These are phyloP conservation scores for Xylariaceae sp. DNA, from an alignment of 2,329 filamentous ascomycete genomes.

Conservation along the genomic window DNA sequence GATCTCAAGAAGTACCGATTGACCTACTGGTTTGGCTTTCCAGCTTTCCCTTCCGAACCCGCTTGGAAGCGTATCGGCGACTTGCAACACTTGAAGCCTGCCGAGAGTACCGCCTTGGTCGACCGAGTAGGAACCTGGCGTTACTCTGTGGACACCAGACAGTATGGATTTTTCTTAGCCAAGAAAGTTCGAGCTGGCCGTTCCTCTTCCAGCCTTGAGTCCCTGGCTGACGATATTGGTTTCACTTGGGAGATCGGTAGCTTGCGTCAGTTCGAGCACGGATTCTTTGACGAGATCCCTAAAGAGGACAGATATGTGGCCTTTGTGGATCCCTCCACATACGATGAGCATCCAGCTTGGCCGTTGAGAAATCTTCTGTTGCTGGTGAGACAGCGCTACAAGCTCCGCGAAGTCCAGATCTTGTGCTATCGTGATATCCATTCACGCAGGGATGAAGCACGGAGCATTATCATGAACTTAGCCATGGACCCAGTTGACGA, in stretches of 20 bases:
- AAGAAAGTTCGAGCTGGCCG: slow-evolving; percentile 58
- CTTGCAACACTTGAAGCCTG: slow-evolving; percentile 51
- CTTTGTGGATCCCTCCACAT: slow-evolving; percentile 91
- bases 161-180: slow-evolving; percentile 94
- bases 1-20: slow-evolving; percentile 97
- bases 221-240: slow-evolving; percentile 51
- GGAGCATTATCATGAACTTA: slow-evolving; percentile 71
- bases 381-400: slow-evolving; percentile 76
- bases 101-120: slow-evolving; percentile 73
- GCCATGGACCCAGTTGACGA: slow-evolving; percentile 47
- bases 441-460: slow-evolving; percentile 67
- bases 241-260: slow-evolving; percentile 75
- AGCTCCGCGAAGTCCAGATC: slow-evolving; percentile 70
- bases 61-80: slow-evolving; percentile 64
- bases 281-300: slow-evolving; percentile 72
- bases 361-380: slow-evolving; percentile 84
- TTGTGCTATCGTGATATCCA: slow-evolving; percentile 87
- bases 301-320: slow-evolving; percentile 75
- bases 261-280: slow-evolving; percentile 72
- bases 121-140: slow-evolving; percentile 84
- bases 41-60: slow-evolving; percentile 83
- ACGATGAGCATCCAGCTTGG: slow-evolving; percentile 83
- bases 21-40: slow-evolving; percentile 97
- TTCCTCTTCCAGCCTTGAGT: slow-evolving; percentile 37
- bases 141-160: slow-evolving; percentile 71